Evolutionary conservation across 306 rosid species (phyloP), one percentile per base, ranked within the genome.

Genomic region (Sesbania bispinosa): DNA sequence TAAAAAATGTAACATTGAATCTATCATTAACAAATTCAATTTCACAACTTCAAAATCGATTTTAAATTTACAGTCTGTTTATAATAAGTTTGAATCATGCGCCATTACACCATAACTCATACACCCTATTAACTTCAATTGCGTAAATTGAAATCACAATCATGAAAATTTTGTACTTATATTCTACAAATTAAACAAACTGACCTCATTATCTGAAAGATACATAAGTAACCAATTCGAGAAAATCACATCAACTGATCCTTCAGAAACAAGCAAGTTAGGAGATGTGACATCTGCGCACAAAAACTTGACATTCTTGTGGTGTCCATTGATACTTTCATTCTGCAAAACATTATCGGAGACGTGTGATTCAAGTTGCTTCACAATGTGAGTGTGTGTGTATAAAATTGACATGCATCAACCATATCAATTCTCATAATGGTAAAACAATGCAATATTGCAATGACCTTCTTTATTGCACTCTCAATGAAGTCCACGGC

Each of bases 171-270:
- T 7, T 19, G 45, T 30, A 60, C 11, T 18, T 20, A 6, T 16
- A 27, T 30, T 13, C 32, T 45, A 20, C 33, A 19, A 47, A 62
- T 45, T 53, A 71, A 42, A 55, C 30, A 35, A 36, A 35, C 48
- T 85, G 69, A 91, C 99, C 97, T 94, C 99, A 6, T 14, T 68
- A 74, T 94, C 97, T 47, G 97, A 87, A 63, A 94, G 88, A 81
- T 94, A 94, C 99, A 94, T 94, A 27, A 94, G 99, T 57, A 94
- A 74, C 99, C 99, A 94, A 67, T 94, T 94, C 8, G 99, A 94
- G 93, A 94, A 94, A 41, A 91, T 79, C 57, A 94, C 52, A 69
- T 94, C 99, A 61, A 88, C 75, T 0, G 95, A 89, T 57, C 82
- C 92, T 63, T 87, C 88, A 70, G 96, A 65, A 54, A 94, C 38